A percentile compares a stretch with the other conserved stretches of the same genome.
phyloP scores from a whole-genome alignment of 192 early-diverging fungal genomes.

The Ambispora gerdemannii region DNA sequence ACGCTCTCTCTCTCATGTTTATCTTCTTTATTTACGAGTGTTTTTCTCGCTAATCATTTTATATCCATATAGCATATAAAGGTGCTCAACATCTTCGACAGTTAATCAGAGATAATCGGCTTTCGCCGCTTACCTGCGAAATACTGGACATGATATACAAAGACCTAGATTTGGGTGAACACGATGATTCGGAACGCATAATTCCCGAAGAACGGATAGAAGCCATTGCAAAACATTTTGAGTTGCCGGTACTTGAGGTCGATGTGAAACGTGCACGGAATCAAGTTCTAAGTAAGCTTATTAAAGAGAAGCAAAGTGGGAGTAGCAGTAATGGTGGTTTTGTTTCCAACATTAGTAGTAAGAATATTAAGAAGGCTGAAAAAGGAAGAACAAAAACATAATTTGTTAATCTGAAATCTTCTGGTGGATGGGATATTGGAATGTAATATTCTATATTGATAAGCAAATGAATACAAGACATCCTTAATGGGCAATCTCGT shows the following conservation, averaged over 20 bases:
- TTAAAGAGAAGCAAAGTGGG: not conserved
- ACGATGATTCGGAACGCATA: not conserved
- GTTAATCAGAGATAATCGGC: constrained; percentile 8
- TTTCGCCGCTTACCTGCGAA: not conserved
- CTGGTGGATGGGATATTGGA: too few relatives aligned
- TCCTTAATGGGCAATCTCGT: too few relatives aligned
- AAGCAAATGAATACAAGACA: too few relatives aligned
- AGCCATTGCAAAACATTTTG: constrained; percentile 7
- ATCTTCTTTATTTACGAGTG: not conserved
- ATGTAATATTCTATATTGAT: too few relatives aligned
- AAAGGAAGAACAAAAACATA: too few relatives aligned
- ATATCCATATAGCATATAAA: constrained; percentile 18
- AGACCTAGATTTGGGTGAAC: constrained; percentile 9
- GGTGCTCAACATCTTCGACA: constrained; percentile 26
- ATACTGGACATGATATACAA: constrained; percentile 16
- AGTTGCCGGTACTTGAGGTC: not conserved
- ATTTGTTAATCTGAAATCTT: too few relatives aligned
- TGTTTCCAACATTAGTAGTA: too few relatives aligned
- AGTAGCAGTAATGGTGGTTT: not conserved
- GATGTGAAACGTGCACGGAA: constrained; percentile 23
- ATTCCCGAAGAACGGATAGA: constrained; percentile 19
- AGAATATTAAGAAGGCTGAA: too few relatives aligned
- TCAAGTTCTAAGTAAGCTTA: constrained; percentile 23
- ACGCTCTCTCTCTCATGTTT: too few relatives aligned
- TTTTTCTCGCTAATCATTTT: not conserved